These are phyloP conservation scores for Quercus bicolor DNA, from an alignment of 306 rosid species.

Conservation along the genomic window DNA sequence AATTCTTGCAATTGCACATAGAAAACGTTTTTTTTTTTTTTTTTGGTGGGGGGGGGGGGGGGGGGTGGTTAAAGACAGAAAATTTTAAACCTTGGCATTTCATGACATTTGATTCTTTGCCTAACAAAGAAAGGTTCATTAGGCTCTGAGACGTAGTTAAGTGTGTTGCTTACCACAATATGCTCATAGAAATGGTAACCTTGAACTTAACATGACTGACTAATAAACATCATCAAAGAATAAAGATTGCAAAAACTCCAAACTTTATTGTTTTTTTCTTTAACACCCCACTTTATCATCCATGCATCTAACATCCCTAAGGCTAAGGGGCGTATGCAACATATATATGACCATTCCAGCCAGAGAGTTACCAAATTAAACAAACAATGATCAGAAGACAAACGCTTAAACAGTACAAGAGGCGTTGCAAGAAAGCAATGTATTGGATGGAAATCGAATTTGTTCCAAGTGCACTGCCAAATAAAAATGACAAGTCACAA, in stretches of 20 bases:
- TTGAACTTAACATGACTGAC: too few relatives aligned
- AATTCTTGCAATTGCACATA: not conserved
- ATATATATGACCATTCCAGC: not conserved
- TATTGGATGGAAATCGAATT: constrained; percentile 3
- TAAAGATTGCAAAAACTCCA: too few relatives aligned
- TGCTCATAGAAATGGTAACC: too few relatives aligned
- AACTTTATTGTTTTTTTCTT: not conserved
- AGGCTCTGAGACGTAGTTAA: too few relatives aligned
- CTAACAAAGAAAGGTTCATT: too few relatives aligned
- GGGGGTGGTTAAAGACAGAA: too few relatives aligned
- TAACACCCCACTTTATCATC: not conserved
- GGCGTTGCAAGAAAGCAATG: not conserved
- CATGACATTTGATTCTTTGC: too few relatives aligned
- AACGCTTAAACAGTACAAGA: constrained; percentile 1
- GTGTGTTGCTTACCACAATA: too few relatives aligned
- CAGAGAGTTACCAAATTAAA: not conserved
- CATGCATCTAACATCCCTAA: not conserved
- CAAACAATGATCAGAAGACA: not conserved
- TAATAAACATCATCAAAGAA: too few relatives aligned
- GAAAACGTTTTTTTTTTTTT: not conserved
- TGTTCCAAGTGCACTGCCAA: constrained; percentile 21
- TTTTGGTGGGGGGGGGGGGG: too few relatives aligned
- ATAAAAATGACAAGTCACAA: constrained; percentile 27
- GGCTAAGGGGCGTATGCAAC: not conserved
- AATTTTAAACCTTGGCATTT: too few relatives aligned